phyloP scores from a whole-genome alignment of 75 land plant species.

The Sequoiadendron giganteum region DNA sequence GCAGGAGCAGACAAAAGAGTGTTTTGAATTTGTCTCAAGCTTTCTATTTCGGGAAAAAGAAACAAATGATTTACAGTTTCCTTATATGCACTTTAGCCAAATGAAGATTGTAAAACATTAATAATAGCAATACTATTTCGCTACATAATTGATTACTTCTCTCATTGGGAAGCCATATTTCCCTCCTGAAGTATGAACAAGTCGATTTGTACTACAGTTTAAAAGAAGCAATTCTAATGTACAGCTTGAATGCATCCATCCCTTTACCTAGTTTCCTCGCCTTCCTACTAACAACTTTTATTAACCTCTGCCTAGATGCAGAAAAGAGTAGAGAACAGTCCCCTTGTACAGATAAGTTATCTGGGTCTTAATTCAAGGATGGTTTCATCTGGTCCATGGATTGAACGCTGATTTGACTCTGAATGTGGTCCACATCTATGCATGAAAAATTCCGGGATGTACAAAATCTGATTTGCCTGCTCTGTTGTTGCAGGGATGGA shows the following conservation, averaged over 20 bases:
- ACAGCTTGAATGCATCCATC: background rate
- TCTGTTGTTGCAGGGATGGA: constrained; percentile 8
- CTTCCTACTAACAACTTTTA: background rate
- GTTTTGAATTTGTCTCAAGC: background rate
- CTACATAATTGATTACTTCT: background rate
- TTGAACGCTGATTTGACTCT: background rate
- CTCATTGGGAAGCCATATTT: background rate
- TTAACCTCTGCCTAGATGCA: background rate
- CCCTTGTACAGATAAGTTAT: background rate
- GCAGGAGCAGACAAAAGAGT: background rate
- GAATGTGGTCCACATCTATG: background rate
- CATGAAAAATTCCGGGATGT: background rate
- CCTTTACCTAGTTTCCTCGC: background rate
- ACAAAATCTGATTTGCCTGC: background rate
- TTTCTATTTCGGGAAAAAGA: background rate
- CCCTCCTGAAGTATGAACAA: constrained; percentile 10
- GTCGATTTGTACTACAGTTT: background rate
- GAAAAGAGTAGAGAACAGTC: background rate
- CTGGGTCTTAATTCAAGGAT: background rate
- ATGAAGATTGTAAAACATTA: background rate
- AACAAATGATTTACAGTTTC: too few species aligned
- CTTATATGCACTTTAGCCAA: background rate
- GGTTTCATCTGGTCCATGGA: background rate
- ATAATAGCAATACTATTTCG: background rate
- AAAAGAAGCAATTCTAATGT: background rate